Evolutionary conservation across 2,329 filamentous ascomycete genomes (phyloP).

Genomic region (Pezicula carpinea): DNA sequence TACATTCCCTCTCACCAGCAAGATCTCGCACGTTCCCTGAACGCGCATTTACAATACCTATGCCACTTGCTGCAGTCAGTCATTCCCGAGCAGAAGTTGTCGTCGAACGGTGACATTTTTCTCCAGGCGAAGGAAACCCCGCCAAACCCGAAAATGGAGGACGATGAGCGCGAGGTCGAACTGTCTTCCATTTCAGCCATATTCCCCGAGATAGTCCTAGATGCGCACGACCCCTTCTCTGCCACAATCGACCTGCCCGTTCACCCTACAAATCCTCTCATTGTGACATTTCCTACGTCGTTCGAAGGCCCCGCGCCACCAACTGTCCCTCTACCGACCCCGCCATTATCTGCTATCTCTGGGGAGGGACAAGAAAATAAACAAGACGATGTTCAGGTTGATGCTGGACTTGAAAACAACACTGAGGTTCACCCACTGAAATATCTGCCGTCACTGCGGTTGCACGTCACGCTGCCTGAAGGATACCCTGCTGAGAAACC

Average conservation of each 20-base stretch:
- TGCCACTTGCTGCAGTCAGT: conserved; percentile 10
- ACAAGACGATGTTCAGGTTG: conserved; percentile 9
- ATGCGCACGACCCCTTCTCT: conserved; percentile 40
- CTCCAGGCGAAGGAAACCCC: not conserved
- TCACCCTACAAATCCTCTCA: conserved; percentile 47
- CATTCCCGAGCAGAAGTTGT: conserved; percentile 9
- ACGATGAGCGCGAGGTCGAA: conserved; percentile 56
- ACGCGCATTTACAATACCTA: conserved; percentile 6
- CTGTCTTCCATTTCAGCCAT: conserved; percentile 59
- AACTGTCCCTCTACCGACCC: conserved; percentile 16
- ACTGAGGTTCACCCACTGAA: conserved; percentile 24
- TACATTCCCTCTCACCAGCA: not conserved
- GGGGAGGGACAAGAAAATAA: not conserved
- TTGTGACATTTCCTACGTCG: conserved; percentile 51
- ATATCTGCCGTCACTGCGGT: conserved; percentile 52
- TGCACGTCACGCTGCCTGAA: conserved; percentile 50
- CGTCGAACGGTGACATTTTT: conserved; percentile 20
- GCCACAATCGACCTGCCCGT: conserved; percentile 52
- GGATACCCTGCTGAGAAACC: conserved; percentile 52
- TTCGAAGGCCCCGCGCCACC: conserved; percentile 30
- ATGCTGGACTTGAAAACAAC: conserved; percentile 8
- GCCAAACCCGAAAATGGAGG: conserved; percentile 46
- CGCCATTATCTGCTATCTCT: conserved; percentile 18
- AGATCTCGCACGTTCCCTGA: not conserved
- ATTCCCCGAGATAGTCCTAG: conserved; percentile 57